Evolutionary conservation across 129 eudicot genomes (phyloP), one percentile per base, ranked within the genome.

Genomic region (Erigeron canadensis): DNA sequence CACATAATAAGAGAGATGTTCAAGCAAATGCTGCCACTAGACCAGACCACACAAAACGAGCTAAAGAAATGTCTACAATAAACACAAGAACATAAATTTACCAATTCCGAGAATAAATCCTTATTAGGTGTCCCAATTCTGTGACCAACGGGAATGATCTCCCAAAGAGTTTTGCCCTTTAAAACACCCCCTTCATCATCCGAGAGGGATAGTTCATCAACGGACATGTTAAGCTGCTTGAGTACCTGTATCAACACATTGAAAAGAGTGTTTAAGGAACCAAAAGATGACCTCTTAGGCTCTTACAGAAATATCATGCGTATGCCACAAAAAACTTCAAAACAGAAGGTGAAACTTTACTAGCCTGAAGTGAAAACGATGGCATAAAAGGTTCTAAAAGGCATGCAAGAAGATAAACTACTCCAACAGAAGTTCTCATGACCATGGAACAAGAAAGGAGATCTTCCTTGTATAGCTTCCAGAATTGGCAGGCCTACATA

Each of bases 361-460:
- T 80, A 67, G 84, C 97, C 89, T 86, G 86, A 15, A 22, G 21
- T 64, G 96, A 76, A 79, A 92, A 83, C 15, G 98, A 92, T 71
- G 98, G 96, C 88, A 92, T 89, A 78, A 81, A 88, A 40, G 98
- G 98, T 76, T 92, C 95, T 28, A 92, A 76, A 7, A 92, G 84
- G 71, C 87, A 84, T 19, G 91, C 95, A 76, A 89, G 86, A 67
- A 92, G 89, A 81, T 85, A 86, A 38, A 91, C 96, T 64, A 92
- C 65, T 60, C 96, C 98, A 11, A 82, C 87, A 7, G 95, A 57
- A 66, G 98, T 86, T 81, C 61, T 92, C 89, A 92, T 84, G 42
- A 92, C 95, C 17, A 85, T 58, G 38, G 96, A 84, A 83, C 98
- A 92, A 15, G 87, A 67, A 74, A 83, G 46, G 16, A 21, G 79